phyloP scores from a whole-genome alignment of 768 basidiomycete species.

The Phlebiopsis flavidoalba region DNA sequence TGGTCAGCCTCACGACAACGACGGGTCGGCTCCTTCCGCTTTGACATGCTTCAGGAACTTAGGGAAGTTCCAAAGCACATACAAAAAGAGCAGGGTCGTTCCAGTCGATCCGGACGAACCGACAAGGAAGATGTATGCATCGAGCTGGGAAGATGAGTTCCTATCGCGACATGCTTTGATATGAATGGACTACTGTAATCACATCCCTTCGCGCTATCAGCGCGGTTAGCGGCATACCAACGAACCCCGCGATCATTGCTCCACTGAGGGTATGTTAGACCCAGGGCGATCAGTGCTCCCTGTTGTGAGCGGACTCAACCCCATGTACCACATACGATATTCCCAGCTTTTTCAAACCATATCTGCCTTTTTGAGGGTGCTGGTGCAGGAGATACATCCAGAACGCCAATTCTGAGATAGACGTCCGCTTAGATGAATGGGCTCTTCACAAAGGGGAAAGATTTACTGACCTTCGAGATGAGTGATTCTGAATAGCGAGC shows the following conservation, averaged over 20 bases:
- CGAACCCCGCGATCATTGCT: conserved; percentile 55
- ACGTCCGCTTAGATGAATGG: neutral
- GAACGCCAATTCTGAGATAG: conserved; percentile 60
- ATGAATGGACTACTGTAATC: conserved; percentile 42
- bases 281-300: neutral
- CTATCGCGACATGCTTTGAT: neutral
- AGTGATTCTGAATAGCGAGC: conserved; percentile 46
- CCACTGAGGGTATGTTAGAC: conserved; percentile 33
- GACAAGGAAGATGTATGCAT: conserved; percentile 71
- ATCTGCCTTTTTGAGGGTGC: conserved; percentile 59
- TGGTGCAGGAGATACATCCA: conserved; percentile 83
- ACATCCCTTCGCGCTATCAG: conserved; percentile 54
- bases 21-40: conserved; percentile 66
- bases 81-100: conserved; percentile 68
- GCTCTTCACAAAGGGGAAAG: neutral
- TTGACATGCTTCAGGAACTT: conserved; percentile 66
- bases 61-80: conserved; percentile 68
- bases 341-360: conserved; percentile 81
- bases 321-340: conserved; percentile 65
- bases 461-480: conserved; percentile 69
- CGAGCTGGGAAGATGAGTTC: conserved; percentile 37
- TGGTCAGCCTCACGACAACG: conserved; percentile 66
- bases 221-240: conserved; percentile 71
- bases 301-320: conserved; percentile 33
- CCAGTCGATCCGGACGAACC: conserved; percentile 61